Base-by-base conservation (phyloP, 805 yeast genomes). In the Candida vartiovaarae region DNA sequence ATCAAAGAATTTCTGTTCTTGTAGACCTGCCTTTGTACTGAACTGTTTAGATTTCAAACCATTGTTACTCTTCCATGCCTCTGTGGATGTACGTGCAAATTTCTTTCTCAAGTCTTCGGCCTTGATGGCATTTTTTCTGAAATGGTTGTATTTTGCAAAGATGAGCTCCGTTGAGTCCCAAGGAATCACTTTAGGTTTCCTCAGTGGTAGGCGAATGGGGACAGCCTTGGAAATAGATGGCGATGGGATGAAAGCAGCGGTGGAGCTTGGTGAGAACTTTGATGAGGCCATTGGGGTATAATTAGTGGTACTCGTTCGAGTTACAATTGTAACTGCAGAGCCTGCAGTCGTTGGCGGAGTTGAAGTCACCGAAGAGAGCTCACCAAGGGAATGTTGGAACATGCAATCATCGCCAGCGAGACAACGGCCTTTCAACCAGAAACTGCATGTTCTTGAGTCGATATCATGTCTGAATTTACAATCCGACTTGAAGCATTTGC, bases 391-490 rank as follows among this genome's bases (percentile, higher is more conserved):
- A 47, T 72, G 77, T 38, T 65, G 53, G 47, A 71, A 72, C 32
- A 54, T 51, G 50, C 77, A 72, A 3, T 46, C 43, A 8, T 62
- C 65, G 8, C 75, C 76, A 6, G 72, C 70, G 5, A 66, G 40
- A 47, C 77, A 72, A 8, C 58, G 55, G 2, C 73, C 72, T 32
- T 64, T 66, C 6, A 72, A 54, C 77, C 77, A 72, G 51, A 66
- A 73, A 28, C 72, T 59, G 45, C 77, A 72, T 7, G 68, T 63
- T 25, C 70, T 55, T n/a, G 60, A 51, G 2, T 67, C 56, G 29
- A 71, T 39, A 44, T 73, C 75, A 51, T 72, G 77, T 41, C 71
- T 61, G 44, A 70, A 72, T 45, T 62, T 62, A 55, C 77, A 72
- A 46, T 71, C 76, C 4, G 65, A 50, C 10, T 75, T 62, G 9